A percentile compares a stretch with the other conserved stretches of the same genome.
Conservation (phyloP, 208 protist species). For the Strigomonas culicis region DNA sequence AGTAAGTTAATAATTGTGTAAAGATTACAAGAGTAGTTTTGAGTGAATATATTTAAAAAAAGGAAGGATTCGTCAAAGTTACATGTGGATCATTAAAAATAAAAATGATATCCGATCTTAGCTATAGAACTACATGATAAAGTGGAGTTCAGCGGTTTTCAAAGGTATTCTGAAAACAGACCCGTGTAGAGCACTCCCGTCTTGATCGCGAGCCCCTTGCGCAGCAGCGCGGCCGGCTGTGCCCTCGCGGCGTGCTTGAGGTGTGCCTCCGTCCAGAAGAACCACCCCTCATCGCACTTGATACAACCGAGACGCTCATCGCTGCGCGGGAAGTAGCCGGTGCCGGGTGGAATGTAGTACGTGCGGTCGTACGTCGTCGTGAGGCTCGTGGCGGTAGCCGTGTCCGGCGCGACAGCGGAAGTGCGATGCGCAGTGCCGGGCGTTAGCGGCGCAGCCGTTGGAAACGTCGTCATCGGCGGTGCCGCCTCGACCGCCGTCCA, state of each 20-base stretch:
- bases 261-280: slow-evolving; percentile 65
- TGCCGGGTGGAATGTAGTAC: slow-evolving; percentile 50
- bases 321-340: slow-evolving; percentile 69
- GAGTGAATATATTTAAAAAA: background rate
- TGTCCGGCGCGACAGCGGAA: background rate
- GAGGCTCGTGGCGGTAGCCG: background rate
- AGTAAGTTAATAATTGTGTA: slow-evolving; percentile 1
- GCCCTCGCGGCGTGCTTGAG: slow-evolving; percentile 47
- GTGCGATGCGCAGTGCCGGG: too few species aligned
- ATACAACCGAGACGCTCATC: slow-evolving; percentile 62
- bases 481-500: too few species aligned
- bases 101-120: background rate
- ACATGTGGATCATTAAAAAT: background rate
- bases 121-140: background rate
- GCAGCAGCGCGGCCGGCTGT: slow-evolving; percentile 62
- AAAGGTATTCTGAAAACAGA: slow-evolving; percentile 65
- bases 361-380: background rate
- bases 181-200: slow-evolving; percentile 61
- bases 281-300: slow-evolving; percentile 73
- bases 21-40: background rate
- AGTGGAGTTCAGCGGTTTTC: background rate
- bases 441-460: background rate
- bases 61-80: slow-evolving; percentile 11
- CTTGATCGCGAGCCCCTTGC: slow-evolving; percentile 85
- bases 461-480: too few species aligned